These are phyloP conservation scores for Boletus sensibilis DNA, from an alignment of 768 basidiomycete species.

Conservation along the genomic window DNA sequence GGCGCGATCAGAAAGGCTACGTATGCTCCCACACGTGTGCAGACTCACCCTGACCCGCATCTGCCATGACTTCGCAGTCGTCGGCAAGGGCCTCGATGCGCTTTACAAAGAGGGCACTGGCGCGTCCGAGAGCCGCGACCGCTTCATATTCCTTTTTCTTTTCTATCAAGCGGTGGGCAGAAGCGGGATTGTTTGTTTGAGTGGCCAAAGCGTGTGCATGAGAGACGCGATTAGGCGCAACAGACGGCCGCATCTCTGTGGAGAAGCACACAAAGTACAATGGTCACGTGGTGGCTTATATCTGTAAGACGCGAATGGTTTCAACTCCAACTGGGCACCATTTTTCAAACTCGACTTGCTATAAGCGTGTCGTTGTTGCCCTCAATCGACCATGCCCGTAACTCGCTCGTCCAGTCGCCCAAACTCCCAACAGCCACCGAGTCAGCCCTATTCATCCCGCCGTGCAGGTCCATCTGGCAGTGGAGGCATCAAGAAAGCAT, in stretches of 20 bases:
- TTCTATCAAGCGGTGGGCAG: conserved; percentile 57
- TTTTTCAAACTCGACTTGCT: neutral
- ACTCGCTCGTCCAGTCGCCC: conserved; percentile 30
- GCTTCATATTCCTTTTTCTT: conserved; percentile 84
- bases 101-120: conserved; percentile 60
- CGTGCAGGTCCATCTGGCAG: conserved; percentile 6
- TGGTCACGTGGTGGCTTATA: conserved; percentile 13
- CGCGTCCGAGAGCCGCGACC: conserved; percentile 66
- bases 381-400: conserved; percentile 23
- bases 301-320: conserved; percentile 11
- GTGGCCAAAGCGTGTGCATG: conserved; percentile 40
- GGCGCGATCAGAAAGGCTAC: neutral
- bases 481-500: conserved; percentile 15
- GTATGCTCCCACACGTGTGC: too few species aligned
- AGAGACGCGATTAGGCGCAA: conserved; percentile 50
- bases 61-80: conserved; percentile 75
- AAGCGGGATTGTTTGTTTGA: conserved; percentile 46
- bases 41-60: conserved; percentile 63
- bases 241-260: conserved; percentile 52
- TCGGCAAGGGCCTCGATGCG: conserved; percentile 67
- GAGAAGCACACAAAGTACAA: neutral
- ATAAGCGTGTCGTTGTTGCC: neutral
- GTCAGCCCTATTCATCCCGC: conserved; percentile 6
- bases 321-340: neutral
- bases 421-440: neutral